phyloP scores from a whole-genome alignment of 2,329 filamentous ascomycete genomes.

The Bipolaris zeicola region DNA sequence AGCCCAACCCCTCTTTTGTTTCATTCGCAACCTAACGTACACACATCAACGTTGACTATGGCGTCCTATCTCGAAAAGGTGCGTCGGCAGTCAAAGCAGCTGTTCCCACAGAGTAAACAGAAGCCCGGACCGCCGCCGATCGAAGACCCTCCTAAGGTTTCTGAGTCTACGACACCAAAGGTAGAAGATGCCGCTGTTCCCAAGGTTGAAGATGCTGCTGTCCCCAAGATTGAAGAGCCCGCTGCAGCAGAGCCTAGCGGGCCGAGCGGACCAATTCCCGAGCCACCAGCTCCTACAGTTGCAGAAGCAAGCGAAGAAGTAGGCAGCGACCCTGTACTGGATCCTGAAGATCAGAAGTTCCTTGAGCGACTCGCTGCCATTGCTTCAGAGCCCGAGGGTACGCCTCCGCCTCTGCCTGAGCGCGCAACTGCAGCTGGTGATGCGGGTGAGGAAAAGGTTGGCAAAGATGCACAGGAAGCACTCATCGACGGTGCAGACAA shows the following conservation, averaged over 20 bases:
- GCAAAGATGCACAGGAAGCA: slow-evolving; percentile 54
- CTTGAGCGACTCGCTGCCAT: slow-evolving; percentile 58
- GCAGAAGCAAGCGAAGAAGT: slow-evolving; percentile 36
- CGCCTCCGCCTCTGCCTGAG: slow-evolving; percentile 51
- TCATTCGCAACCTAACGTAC: neutral
- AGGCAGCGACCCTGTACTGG: slow-evolving; percentile 55
- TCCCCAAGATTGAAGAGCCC: slow-evolving; percentile 19
- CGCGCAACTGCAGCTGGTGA: slow-evolving; percentile 42
- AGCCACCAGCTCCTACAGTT: slow-evolving; percentile 29
- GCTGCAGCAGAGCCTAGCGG: slow-evolving; percentile 30
- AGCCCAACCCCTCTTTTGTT: neutral
- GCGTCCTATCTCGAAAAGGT: slow-evolving; percentile 43
- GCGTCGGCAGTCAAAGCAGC: slow-evolving; percentile 41
- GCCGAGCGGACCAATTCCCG: slow-evolving; percentile 21
- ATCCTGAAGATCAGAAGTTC: slow-evolving; percentile 66
- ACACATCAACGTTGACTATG: slow-evolving; percentile 21
- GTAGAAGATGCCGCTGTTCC: slow-evolving; percentile 14
- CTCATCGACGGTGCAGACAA: slow-evolving; percentile 55
- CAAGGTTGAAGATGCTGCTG: slow-evolving; percentile 14
- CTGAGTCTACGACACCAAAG: slow-evolving; percentile 13
- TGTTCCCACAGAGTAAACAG: slow-evolving; percentile 20
- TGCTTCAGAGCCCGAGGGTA: slow-evolving; percentile 47
- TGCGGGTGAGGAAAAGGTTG: slow-evolving; percentile 41
- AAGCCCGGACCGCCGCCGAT: slow-evolving; percentile 17
- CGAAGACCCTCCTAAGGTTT: slow-evolving; percentile 20